Evolutionary conservation across 108 stramenopile genomes (phyloP), one percentile per base, ranked within the genome.

Genomic region (Chaetoceros tenuissimus): DNA sequence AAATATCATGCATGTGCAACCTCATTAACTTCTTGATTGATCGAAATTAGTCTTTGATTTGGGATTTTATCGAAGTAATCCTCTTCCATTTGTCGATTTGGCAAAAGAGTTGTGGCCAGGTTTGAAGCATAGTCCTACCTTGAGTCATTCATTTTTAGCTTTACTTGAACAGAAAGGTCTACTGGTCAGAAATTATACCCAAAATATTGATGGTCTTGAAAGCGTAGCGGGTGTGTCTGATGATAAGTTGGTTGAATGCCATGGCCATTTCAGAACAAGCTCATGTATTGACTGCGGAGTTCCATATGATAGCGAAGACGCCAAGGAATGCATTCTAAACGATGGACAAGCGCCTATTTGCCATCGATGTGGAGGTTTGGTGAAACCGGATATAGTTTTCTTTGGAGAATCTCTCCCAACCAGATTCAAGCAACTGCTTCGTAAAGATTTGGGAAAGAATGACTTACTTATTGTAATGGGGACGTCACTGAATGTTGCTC

Each of bases 341-440:
- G 56, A 80, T 5, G 72, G 71, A 45, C 45, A 52, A 23, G 73
- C 71, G 7, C 88, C 92, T 0, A 55, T 43, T 0, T 97, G 96
- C 51, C 2, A 24, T 24, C 24, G 55, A 16, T 97, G 96, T 53
- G 78, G 83, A 21, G 82, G 85, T 5, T 56, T 72, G 24, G 89
- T 95, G 2, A 98, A 98, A 67, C 97, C 97, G 17, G 92, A 96
- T 64, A 95, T 98, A 67, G 91, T 94, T 13, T 98, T 98, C 60
- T 98, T 98, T 73, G 97, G 97, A 0, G 97, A 97, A 63, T 61
- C 43, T n/a, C 62, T 94, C 27, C 94, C 96, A 3, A 20, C 25
- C 17, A 65, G 74, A 23, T 95, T 92, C 61, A 68, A 76, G 48
- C 40, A 46, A 5, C 34, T 75, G 52, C 56, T 86, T 21, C 62